A percentile compares a stretch with the other conserved stretches of the same genome.
Evolutionary conservation across 441 rosid genomes (phyloP).

Genomic region (Syzygium malaccense): DNA sequence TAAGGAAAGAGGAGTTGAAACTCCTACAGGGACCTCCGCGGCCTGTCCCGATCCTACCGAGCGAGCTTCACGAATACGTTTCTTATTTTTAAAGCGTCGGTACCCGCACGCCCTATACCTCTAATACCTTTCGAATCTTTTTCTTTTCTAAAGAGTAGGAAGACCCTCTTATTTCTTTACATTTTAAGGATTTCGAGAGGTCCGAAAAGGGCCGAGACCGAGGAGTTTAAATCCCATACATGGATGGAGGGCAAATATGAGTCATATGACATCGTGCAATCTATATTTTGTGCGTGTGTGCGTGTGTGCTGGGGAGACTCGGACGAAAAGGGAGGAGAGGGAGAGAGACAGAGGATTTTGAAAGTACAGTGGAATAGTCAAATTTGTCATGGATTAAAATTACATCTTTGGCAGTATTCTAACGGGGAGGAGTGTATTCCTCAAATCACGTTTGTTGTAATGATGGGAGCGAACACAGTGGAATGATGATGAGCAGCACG

Average conservation of each 20-base stretch:
- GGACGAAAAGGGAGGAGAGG: neutral
- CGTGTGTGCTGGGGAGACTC: neutral
- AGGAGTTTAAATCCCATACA: neutral
- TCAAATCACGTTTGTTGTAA: neutral
- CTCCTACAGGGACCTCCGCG: too few relatives aligned
- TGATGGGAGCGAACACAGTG: neutral
- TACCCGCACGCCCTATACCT: too few relatives aligned
- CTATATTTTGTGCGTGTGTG: accelerated
- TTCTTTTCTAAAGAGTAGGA: too few relatives aligned
- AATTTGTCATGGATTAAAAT: neutral
- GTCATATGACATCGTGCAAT: accelerated
- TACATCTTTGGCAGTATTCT: neutral
- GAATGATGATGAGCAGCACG: neutral
- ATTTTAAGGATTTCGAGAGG: too few relatives aligned
- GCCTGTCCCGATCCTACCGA: too few relatives aligned
- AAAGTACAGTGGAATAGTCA: neutral
- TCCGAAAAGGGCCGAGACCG: too few relatives aligned
- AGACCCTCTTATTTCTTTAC: too few relatives aligned
- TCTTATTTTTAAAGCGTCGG: too few relatives aligned
- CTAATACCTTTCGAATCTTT: too few relatives aligned
- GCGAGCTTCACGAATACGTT: accelerated
- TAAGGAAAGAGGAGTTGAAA: too few relatives aligned
- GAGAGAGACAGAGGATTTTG: neutral
- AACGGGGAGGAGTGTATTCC: neutral
- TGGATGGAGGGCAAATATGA: neutral